Conservation (phyloP, 768 basidiomycete genomes). For the Naematelia aurantialba region DNA sequence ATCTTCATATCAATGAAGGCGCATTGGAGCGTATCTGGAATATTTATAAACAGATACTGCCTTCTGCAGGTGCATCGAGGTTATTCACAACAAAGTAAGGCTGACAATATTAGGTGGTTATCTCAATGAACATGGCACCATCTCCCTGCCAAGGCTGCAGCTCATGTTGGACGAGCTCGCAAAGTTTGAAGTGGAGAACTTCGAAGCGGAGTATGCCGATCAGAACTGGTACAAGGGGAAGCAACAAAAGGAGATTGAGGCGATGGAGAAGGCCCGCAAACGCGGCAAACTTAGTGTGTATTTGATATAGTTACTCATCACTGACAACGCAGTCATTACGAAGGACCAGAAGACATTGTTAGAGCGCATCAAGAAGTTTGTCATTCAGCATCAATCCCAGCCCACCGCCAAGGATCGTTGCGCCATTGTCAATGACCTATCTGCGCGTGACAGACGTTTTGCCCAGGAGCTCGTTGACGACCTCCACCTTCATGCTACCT, state of each 20-base stretch:
- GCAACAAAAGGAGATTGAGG: constrained; percentile 66
- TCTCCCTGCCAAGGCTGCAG: constrained; percentile 76
- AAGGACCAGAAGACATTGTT: constrained; percentile 71
- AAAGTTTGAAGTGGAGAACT: constrained; percentile 80
- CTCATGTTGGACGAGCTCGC: constrained; percentile 83
- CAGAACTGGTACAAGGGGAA: constrained; percentile 92
- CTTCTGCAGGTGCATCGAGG: constrained; percentile 58
- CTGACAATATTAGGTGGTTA: constrained; percentile 67
- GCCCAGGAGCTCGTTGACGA: constrained; percentile 71
- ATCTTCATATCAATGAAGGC: constrained; percentile 96
- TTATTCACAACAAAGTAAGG: not conserved
- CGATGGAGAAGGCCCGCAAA: constrained; percentile 62
- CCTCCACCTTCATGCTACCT: constrained; percentile 71
- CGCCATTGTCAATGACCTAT: constrained; percentile 71
- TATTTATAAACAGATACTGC: constrained; percentile 88
- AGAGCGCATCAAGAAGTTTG: constrained; percentile 71
- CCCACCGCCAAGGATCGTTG: constrained; percentile 52
- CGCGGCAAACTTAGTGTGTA: constrained; percentile 63
- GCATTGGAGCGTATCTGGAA: constrained; percentile 88
- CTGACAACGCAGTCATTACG: constrained; percentile 61
- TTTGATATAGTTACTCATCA: not conserved
- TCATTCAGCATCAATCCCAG: constrained; percentile 51
- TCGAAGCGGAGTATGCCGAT: constrained; percentile 87
- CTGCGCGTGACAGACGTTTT: constrained; percentile 75
- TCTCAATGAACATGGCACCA: constrained; percentile 81